Evolutionary conservation across 1,284 basidiomycete species (phyloP).

Genomic region (Puccinia coronata): DNA sequence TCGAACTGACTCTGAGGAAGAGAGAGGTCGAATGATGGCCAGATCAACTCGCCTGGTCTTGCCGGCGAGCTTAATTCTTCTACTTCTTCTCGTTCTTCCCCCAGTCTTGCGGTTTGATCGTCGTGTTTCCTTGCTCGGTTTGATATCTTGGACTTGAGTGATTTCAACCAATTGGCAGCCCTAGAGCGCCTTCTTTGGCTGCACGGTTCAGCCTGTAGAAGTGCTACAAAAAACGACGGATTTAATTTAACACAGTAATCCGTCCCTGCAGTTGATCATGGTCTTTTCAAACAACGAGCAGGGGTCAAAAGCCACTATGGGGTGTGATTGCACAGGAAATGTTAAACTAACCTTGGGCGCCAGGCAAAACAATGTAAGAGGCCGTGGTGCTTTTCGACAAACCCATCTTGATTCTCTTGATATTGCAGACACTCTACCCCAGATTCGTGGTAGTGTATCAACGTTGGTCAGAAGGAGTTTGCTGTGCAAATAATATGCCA

Average conservation of each 20-base stretch:
- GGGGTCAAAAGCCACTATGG: not conserved
- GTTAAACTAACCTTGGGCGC: not conserved
- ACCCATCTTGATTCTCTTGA: not conserved
- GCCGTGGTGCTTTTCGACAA: not conserved
- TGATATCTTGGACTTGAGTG: not conserved
- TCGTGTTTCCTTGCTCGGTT: not conserved
- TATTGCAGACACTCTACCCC: too few relatives aligned
- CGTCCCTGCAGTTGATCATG: too few relatives aligned
- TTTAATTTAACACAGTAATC: too few relatives aligned
- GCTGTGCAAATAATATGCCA: too few relatives aligned
- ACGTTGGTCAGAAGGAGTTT: too few relatives aligned
- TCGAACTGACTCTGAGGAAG: not conserved
- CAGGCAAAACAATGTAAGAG: not conserved
- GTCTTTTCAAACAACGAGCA: too few relatives aligned
- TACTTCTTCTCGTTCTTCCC: not conserved
- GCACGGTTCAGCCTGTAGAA: too few relatives aligned
- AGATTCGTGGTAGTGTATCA: too few relatives aligned
- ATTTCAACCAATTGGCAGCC: not conserved
- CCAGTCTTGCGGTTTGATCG: not conserved
- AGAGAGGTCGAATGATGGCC: constrained; percentile 12
- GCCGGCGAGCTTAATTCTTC: not conserved
- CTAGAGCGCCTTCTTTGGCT: not conserved
- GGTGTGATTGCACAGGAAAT: not conserved
- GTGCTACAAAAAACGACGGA: too few relatives aligned
- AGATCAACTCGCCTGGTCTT: not conserved